phyloP scores from a whole-genome alignment of 2,329 filamentous ascomycete genomes.

The Hypoxylon sp. region DNA sequence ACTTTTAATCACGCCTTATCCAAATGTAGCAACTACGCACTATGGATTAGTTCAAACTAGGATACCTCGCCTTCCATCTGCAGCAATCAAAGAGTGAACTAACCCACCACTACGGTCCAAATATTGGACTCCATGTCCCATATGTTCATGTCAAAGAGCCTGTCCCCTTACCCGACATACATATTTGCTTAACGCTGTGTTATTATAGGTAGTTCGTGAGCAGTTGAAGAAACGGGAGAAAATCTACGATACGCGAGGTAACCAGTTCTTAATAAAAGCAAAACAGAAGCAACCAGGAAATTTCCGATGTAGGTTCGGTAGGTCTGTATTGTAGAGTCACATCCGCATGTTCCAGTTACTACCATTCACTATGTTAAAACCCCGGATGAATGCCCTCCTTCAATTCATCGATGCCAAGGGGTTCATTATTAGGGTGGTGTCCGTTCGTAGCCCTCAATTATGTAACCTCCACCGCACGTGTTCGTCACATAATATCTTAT shows the following conservation, averaged over 20 bases:
- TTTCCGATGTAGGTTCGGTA: slow-evolving; percentile 10
- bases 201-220: neutral
- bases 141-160: slow-evolving; percentile 26
- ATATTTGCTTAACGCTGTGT: neutral
- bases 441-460: slow-evolving; percentile 29
- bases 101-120: slow-evolving; percentile 38
- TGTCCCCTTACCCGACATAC: slow-evolving; percentile 6
- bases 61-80: slow-evolving; percentile 11
- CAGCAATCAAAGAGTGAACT: neutral
- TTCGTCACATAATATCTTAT: slow-evolving; percentile 41
- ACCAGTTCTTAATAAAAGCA: slow-evolving; percentile 23
- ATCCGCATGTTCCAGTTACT: slow-evolving; percentile 19
- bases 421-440: slow-evolving; percentile 22
- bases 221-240: slow-evolving; percentile 6
- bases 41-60: neutral
- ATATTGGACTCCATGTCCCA: slow-evolving; percentile 39
- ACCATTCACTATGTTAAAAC: slow-evolving; percentile 20
- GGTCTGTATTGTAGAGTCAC: slow-evolving; percentile 28
- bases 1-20: slow-evolving; percentile 25
- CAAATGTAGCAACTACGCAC: slow-evolving; percentile 13
- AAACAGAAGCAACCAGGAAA: slow-evolving; percentile 24
- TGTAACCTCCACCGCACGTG: slow-evolving; percentile 6
- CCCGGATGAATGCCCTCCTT: slow-evolving; percentile 37
- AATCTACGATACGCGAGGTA: slow-evolving; percentile 33
- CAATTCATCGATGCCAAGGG: slow-evolving; percentile 22